Conservation (phyloP, 345 rosid genomes). For the Sonneratia alba region DNA sequence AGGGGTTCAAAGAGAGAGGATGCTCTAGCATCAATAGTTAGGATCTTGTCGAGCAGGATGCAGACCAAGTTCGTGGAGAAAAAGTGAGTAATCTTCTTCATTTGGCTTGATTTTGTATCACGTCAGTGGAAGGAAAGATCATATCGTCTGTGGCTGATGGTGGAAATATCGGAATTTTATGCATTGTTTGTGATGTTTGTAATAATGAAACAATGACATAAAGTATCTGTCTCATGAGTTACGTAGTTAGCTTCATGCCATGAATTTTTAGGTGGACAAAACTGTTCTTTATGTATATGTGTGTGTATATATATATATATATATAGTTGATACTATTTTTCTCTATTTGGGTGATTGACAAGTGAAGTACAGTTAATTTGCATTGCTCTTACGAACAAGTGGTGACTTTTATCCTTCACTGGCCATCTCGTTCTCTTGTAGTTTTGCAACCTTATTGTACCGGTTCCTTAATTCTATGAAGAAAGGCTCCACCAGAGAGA, state of each 20-base stretch:
- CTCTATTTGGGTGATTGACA: background rate
- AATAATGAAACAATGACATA: background rate
- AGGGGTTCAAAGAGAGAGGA: slow-evolving; percentile 12
- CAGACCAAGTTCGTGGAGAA: slow-evolving; percentile 14
- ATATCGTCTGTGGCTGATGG: background rate
- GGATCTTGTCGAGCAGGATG: slow-evolving; percentile 1
- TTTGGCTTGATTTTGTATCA: background rate
- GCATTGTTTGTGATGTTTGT: background rate
- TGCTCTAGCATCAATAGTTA: slow-evolving; percentile 6
- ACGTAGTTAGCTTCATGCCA: background rate
- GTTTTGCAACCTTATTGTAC: slow-evolving; percentile 10
- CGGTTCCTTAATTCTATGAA: slow-evolving; percentile 6
- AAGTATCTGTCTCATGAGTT: background rate
- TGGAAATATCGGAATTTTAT: background rate
- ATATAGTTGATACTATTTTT: background rate
- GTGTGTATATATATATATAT: background rate
- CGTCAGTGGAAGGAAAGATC: background rate
- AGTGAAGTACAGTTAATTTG: background rate
- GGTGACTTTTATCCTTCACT: background rate
- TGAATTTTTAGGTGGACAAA: background rate
- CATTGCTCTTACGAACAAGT: background rate
- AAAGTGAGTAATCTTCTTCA: slow-evolving; percentile 7
- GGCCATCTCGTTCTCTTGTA: background rate
- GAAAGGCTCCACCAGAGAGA: slow-evolving; percentile 12
- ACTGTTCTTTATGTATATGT: background rate